Evolutionary conservation across 495 filamentous ascomycete genomes (phyloP).

Genomic region (Endocarpon pusillum): DNA sequence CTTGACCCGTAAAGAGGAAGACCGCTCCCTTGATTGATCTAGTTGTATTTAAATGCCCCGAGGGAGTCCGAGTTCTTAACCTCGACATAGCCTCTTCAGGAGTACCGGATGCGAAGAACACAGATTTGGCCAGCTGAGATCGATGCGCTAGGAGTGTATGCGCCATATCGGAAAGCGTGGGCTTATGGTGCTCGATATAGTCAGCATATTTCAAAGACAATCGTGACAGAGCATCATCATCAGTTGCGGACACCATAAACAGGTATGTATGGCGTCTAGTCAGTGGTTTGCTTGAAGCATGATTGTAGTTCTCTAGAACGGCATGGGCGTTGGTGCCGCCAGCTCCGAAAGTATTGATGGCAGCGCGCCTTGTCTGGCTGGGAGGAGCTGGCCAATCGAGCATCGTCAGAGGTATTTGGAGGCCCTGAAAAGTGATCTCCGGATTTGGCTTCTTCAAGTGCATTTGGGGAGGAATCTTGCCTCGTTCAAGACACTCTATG

Average conservation of each 20-base stretch:
- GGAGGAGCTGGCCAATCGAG: slow-evolving; percentile 4
- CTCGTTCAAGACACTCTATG: slow-evolving; percentile 25
- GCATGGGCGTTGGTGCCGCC: slow-evolving; percentile 11
- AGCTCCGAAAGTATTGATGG: slow-evolving; percentile 10
- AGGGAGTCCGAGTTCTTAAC: not conserved
- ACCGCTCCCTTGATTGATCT: not conserved
- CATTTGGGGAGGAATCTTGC: slow-evolving; percentile 23
- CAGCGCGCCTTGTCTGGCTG: slow-evolving; percentile 5
- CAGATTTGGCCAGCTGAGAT: slow-evolving; percentile 1
- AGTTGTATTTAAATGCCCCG: not conserved
- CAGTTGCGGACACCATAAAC: slow-evolving; percentile 4
- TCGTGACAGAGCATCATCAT: not conserved
- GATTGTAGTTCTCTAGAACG: slow-evolving; percentile 3
- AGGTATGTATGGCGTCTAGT: slow-evolving; percentile 1
- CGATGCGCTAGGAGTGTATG: slow-evolving; percentile 4
- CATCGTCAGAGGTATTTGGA: slow-evolving; percentile 3
- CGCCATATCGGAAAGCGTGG: slow-evolving; percentile 1
- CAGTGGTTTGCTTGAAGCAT: no score
- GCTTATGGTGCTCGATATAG: slow-evolving; percentile 1
- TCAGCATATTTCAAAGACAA: not conserved
- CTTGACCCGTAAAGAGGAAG: slow-evolving; percentile 5
- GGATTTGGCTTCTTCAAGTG: slow-evolving; percentile 9
- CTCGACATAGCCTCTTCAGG: slow-evolving; percentile 3
- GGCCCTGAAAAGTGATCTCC: slow-evolving; percentile 6
- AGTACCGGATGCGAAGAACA: not conserved